Evolutionary conservation across 805 yeast genomes (phyloP), one percentile per base, ranked within the genome.

Genomic region (Candida incommunis): DNA sequence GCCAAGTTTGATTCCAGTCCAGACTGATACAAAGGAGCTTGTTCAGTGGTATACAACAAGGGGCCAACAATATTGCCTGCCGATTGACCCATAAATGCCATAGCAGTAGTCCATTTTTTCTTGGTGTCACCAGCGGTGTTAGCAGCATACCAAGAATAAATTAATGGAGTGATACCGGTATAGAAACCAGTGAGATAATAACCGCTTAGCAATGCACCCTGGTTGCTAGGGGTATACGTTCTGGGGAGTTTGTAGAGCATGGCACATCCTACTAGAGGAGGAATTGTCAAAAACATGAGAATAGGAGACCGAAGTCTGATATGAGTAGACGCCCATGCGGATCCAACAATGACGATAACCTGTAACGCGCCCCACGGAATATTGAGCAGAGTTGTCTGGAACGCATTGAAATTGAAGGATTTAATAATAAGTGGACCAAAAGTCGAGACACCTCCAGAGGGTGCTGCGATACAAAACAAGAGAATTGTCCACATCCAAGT

Each of bases 41-140:
- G 49, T 23, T 41, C 40, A 3, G 49, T 35, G 7, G 45, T 44
- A 40, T 46, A 46, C n/a, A 46, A 25, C 22, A 46, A 22, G 16
- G 87, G 84, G 2, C 85, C 87, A 47, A 78, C 47, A 21, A 54
- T 51, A 41, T 56, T 57, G 15, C 65, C 65, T 4, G 54, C 51
- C 25, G 56, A 48, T 23, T 46, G 51, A 20, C 54, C 55, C 22
- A 57, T 45, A 44, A 53, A 55, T 2, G 52, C 51, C 40, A 54
- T 45, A 22, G 60, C 57, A 23, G 50, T 46, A 23, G 53, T 45
- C 31, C 44, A 43, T 15, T 43, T 44, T 45, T 54, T 54, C 46
- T 54, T 54, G 23, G 57, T 61, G 45, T 57, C 55, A 24, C 67
- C 67, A 7, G 65, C 64, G 26, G 60, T 57, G 42, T 63, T 63